Evolutionary conservation across 2,329 filamentous ascomycete species (phyloP).

Genomic region (Penicillium verrucosum): DNA sequence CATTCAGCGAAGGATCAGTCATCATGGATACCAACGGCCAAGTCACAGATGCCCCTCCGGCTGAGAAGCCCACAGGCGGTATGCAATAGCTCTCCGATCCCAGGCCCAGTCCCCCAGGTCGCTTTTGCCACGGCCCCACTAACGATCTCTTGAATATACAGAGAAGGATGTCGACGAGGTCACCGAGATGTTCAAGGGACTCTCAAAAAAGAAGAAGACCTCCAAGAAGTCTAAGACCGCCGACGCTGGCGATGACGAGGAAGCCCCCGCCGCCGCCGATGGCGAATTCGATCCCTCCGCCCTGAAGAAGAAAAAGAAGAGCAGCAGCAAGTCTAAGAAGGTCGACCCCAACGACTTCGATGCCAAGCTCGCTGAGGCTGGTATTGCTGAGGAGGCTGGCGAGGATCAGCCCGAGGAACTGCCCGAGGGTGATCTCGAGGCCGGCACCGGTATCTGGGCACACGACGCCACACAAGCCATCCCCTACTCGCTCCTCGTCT

Average conservation of each 20-base stretch:
- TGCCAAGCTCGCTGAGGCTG: constrained; percentile 62
- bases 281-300: constrained; percentile 64
- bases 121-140: constrained; percentile 40
- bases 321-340: constrained; percentile 48
- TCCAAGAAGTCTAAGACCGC: constrained; percentile 58
- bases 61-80: constrained; percentile 75
- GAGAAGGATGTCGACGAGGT: constrained; percentile 63
- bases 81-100: constrained; percentile 52
- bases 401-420: constrained; percentile 56
- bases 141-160: constrained; percentile 23
- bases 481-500: constrained; percentile 79
- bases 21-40: constrained; percentile 88
- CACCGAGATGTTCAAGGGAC: constrained; percentile 64
- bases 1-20: constrained; percentile 82
- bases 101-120: constrained; percentile 8
- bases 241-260: constrained; percentile 49
- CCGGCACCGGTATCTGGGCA: constrained; percentile 85
- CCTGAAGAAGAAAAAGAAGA: constrained; percentile 82
- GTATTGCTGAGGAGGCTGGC: constrained; percentile 57
- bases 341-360: constrained; percentile 62
- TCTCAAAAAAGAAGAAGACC: constrained; percentile 72
- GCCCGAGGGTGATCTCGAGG: constrained; percentile 71
- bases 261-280: constrained; percentile 51
- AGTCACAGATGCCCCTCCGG: constrained; percentile 71
- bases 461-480: constrained; percentile 76